These are phyloP conservation scores for Saccharomycodes ludwigii DNA, from an alignment of 805 yeast genomes.

Conservation along the genomic window DNA sequence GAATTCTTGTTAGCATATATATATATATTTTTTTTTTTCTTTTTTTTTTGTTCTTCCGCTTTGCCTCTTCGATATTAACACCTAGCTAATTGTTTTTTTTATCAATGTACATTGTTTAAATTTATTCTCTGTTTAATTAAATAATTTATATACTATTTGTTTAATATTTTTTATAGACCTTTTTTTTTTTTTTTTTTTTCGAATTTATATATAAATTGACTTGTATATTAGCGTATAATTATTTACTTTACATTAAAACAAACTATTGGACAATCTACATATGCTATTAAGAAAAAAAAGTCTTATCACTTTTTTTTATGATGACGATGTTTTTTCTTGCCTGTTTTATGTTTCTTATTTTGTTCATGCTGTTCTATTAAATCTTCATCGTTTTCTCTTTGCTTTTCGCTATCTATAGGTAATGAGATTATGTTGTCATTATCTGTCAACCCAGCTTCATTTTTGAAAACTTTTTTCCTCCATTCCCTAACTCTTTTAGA, in stretches of 20 bases:
- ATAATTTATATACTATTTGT: too few species aligned
- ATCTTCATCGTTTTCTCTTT: constrained; percentile 1
- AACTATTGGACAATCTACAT: too few species aligned
- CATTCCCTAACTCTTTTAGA: constrained; percentile 75
- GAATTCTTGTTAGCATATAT: neutral
- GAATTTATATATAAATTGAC: too few species aligned
- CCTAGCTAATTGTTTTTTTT: too few species aligned
- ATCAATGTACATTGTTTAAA: too few species aligned
- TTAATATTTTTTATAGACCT: too few species aligned
- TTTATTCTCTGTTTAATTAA: too few species aligned
- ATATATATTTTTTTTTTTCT: constrained; percentile 2
- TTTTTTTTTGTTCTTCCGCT: constrained; percentile 2
- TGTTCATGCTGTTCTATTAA: neutral
- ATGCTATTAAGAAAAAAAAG: too few species aligned
- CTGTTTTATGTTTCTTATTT: constrained; percentile 1
- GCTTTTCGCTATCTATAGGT: constrained; percentile 10
- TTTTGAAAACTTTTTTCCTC: constrained; percentile 72
- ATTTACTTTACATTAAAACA: too few species aligned
- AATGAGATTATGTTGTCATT: constrained; percentile 13
- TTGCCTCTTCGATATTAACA: constrained; percentile 1
- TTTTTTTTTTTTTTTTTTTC: too few species aligned
- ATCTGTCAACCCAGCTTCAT: constrained; percentile 44
- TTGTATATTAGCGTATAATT: too few species aligned
- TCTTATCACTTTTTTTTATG: too few species aligned
- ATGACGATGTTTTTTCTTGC: constrained; percentile 7